A percentile compares a stretch with the other conserved stretches of the same genome.
phyloP scores from a whole-genome alignment of 148 eudicot genomes.

The Camellia sinensis region DNA sequence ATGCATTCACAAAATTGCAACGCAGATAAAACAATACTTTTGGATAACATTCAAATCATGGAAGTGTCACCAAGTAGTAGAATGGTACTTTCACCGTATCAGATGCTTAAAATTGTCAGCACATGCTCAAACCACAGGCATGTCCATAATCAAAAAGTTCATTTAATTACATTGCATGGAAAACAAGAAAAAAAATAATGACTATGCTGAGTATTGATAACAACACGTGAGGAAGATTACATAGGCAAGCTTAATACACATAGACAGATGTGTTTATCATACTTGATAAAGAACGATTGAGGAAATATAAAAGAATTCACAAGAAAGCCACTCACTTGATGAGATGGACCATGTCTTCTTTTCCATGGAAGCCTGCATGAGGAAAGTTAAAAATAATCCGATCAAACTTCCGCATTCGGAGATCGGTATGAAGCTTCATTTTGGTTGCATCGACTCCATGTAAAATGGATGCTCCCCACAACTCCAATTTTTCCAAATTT shows the following conservation, averaged over 20 bases:
- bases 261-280: neutral
- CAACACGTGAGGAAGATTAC: neutral
- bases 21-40: neutral
- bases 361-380: slow-evolving; percentile 63
- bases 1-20: neutral
- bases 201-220: neutral
- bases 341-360: slow-evolving; percentile 26
- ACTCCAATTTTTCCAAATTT: slow-evolving; percentile 34
- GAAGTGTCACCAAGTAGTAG: neutral
- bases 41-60: neutral
- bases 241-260: neutral
- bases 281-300: neutral
- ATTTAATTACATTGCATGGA: neutral
- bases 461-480: slow-evolving; percentile 37
- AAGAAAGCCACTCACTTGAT: slow-evolving; percentile 38
- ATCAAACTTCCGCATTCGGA: slow-evolving; percentile 47
- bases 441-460: slow-evolving; percentile 59
- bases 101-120: neutral
- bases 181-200: neutral
- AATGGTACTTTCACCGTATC: neutral
- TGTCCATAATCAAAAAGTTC: neutral
- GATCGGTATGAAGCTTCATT: slow-evolving; percentile 44
- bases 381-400: slow-evolving; percentile 69
- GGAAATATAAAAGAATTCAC: neutral
- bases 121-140: neutral